These are phyloP conservation scores for Cladosporium sp. DNA, from an alignment of 2,329 filamentous ascomycete genomes.

Conservation along the genomic window DNA sequence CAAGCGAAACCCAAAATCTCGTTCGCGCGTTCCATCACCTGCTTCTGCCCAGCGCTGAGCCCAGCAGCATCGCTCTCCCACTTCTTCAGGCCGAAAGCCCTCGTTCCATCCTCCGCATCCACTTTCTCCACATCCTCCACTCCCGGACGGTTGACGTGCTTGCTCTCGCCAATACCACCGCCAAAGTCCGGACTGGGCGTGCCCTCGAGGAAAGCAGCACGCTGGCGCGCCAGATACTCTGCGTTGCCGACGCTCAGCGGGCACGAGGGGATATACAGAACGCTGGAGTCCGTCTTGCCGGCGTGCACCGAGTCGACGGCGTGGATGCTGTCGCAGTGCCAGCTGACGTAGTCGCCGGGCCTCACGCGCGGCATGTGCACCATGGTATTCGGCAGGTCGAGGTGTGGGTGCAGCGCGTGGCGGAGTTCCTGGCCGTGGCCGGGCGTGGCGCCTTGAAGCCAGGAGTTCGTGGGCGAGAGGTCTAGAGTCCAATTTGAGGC, in stretches of 20 bases:
- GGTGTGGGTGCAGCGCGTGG: slow-evolving; percentile 65
- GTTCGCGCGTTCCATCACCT: slow-evolving; percentile 55
- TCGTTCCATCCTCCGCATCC: slow-evolving; percentile 48
- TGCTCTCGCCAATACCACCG: slow-evolving; percentile 63
- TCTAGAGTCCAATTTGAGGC: slow-evolving; percentile 63
- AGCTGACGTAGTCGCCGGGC: slow-evolving; percentile 72
- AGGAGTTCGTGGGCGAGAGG: slow-evolving; percentile 50
- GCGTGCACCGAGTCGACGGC: slow-evolving; percentile 77
- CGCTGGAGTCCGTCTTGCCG: slow-evolving; percentile 73
- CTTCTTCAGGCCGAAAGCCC: slow-evolving; percentile 55
- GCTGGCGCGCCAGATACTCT: slow-evolving; percentile 68
- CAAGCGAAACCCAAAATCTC: slow-evolving; percentile 52
- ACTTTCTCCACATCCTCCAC: slow-evolving; percentile 41
- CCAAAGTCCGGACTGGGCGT: slow-evolving; percentile 49
- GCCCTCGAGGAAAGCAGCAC: slow-evolving; percentile 68
- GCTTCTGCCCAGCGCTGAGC: slow-evolving; percentile 53
- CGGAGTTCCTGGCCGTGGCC: slow-evolving; percentile 71
- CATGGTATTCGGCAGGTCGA: slow-evolving; percentile 68
- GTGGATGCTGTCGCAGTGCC: slow-evolving; percentile 76
- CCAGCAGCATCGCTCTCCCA: slow-evolving; percentile 51
- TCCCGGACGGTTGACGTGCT: slow-evolving; percentile 45
- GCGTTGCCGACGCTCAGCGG: slow-evolving; percentile 76
- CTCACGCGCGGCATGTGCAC: slow-evolving; percentile 63
- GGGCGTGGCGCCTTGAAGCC: slow-evolving; percentile 68
- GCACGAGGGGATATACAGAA: slow-evolving; percentile 86